Conservation (phyloP, 305 asterid species). For the Plantago coronopus region DNA sequence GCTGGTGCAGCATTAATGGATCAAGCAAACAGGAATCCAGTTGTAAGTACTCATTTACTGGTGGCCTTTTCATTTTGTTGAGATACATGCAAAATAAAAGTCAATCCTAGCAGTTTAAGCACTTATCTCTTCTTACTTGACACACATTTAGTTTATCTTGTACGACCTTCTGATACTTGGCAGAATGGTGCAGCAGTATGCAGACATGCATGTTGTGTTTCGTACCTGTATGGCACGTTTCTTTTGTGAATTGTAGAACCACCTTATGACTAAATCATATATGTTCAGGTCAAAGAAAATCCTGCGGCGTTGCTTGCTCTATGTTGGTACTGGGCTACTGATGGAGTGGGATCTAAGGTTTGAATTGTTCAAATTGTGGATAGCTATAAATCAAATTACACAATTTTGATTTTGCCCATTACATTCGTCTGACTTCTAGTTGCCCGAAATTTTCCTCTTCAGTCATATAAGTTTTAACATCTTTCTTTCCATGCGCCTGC, state of each 20-base stretch:
- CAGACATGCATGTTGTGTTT: slow-evolving; percentile 15
- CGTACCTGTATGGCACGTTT: no score
- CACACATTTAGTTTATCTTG: neutral
- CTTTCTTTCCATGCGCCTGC: slow-evolving; percentile 28
- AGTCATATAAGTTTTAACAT: slow-evolving; percentile 15
- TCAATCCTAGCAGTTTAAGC: no score
- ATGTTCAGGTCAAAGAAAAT: slow-evolving; percentile 67
- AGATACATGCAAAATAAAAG: no score
- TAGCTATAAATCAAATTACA: slow-evolving; percentile 8
- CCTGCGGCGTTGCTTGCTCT: slow-evolving; percentile 92
- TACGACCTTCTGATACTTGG: slow-evolving; percentile 3
- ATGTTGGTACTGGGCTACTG: slow-evolving; percentile 97
- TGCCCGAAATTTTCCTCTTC: neutral
- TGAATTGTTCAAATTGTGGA: slow-evolving; percentile 25
- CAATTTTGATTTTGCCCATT: slow-evolving; percentile 4
- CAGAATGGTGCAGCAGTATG: neutral
- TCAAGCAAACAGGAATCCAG: slow-evolving; percentile 68
- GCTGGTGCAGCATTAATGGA: slow-evolving; percentile 97
- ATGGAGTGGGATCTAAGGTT: slow-evolving; percentile 95
- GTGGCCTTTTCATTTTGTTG: no score
- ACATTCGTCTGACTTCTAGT: neutral
- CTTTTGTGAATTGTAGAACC: no score
- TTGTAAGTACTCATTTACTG: slow-evolving; percentile 39
- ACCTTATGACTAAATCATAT: slow-evolving; percentile 2
- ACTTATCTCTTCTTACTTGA: no score